These are phyloP conservation scores for Aphanomyces stellatus DNA, from an alignment of 352 stramenopile species.

Conservation along the genomic window DNA sequence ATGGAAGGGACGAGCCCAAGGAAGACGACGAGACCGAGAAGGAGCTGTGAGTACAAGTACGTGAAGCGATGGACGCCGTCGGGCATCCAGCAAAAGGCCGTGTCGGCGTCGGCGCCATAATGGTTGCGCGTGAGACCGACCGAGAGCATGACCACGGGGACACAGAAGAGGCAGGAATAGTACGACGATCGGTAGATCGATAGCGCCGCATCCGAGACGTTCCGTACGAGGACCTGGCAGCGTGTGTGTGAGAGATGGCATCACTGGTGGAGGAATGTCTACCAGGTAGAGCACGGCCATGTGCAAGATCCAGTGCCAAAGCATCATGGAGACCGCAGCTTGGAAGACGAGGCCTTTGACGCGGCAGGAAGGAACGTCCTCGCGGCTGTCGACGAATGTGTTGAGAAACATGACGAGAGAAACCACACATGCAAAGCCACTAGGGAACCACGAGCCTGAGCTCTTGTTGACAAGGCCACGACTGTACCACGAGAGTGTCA, in stretches of 20 bases:
- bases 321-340: neutral
- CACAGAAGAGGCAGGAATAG: neutral
- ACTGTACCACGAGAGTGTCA: slow-evolving; percentile 14
- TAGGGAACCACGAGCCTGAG: neutral
- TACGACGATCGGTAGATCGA: neutral
- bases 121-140: slow-evolving; percentile 1
- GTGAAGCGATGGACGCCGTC: neutral
- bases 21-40: slow-evolving; percentile 14
- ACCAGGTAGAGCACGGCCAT: slow-evolving; percentile 11
- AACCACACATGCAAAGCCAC: neutral
- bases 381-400: neutral
- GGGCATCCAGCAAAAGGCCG: slow-evolving; percentile 5
- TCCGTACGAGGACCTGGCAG: slow-evolving; percentile 5
- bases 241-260: no score
- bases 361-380: neutral
- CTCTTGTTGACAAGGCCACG: neutral
- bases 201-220: neutral
- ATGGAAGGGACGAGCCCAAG: slow-evolving; percentile 6
- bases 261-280: neutral
- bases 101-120: neutral
- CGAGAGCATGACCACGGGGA: slow-evolving; percentile 8
- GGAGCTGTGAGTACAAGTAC: slow-evolving; percentile 10
- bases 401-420: slow-evolving; percentile 7
- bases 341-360: slow-evolving; percentile 12
- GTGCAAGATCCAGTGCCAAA: slow-evolving; percentile 14